Percentiles rank a stretch among this genome's conserved stretches.
These are phyloP conservation scores for Panus rudis DNA, from an alignment of 768 basidiomycete species.

Conservation along the genomic window DNA sequence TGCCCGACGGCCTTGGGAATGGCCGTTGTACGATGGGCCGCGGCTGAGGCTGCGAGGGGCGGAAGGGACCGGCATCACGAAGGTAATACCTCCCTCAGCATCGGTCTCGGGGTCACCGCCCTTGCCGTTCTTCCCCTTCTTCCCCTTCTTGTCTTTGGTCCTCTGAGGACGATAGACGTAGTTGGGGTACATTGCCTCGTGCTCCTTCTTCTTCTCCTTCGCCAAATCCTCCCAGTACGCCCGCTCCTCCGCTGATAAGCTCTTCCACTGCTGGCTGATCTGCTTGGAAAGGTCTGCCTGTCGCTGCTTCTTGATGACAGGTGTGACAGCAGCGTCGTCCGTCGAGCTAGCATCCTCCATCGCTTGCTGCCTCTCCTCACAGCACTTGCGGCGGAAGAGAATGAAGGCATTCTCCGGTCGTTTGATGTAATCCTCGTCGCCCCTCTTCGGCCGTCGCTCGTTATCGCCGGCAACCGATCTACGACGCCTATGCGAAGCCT, in stretches of 20 bases:
- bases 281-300: conserved; percentile 77
- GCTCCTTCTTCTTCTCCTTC: conserved; percentile 75
- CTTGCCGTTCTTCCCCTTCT: conserved; percentile 30
- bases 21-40: conserved; percentile 33
- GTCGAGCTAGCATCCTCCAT: conserved; percentile 35
- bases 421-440: conserved; percentile 80
- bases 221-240: conserved; percentile 71
- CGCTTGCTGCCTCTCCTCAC: conserved; percentile 59
- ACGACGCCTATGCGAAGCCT: conserved; percentile 25
- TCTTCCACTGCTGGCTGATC: conserved; percentile 78
- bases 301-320: conserved; percentile 62
- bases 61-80: conserved; percentile 29
- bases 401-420: conserved; percentile 83
- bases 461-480: conserved; percentile 29
- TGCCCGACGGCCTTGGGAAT: conserved; percentile 33
- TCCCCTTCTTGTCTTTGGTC: conserved; percentile 46
- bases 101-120: conserved; percentile 47
- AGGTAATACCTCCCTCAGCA: conserved; percentile 42
- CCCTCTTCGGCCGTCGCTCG: conserved; percentile 44
- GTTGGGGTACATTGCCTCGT: conserved; percentile 65
- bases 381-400: conserved; percentile 74
- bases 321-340: conserved; percentile 16
- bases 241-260: conserved; percentile 56
- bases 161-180: conserved; percentile 78
- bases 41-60: conserved; percentile 27